Evolutionary conservation across 1,139 yeast species (phyloP).

Genomic region (Kurtzmaniella quercitrusa): DNA sequence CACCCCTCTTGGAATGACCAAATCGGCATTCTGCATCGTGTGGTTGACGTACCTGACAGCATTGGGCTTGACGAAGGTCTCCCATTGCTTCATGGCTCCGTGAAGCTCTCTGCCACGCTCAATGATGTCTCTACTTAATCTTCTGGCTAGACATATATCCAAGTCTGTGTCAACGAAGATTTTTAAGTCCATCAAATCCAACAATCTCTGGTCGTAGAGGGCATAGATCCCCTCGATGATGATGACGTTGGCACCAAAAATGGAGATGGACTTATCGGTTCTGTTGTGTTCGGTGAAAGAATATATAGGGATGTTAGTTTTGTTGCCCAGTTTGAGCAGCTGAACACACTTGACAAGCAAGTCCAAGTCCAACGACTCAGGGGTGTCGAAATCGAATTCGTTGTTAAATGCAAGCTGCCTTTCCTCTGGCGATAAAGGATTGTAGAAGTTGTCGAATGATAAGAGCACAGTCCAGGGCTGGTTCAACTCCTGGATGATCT

Average conservation of each 20-base stretch:
- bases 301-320: slow-evolving; percentile 77
- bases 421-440: slow-evolving; percentile 61
- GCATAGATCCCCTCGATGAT: slow-evolving; percentile 91
- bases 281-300: slow-evolving; percentile 75
- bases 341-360: slow-evolving; percentile 58
- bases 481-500: slow-evolving; percentile 71
- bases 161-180: slow-evolving; percentile 91
- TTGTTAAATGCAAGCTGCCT: slow-evolving; percentile 56
- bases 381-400: slow-evolving; percentile 83
- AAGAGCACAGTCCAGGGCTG: slow-evolving; percentile 96
- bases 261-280: slow-evolving; percentile 61
- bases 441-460: slow-evolving; percentile 88
- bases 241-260: slow-evolving; percentile 94
- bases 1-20: slow-evolving; percentile 83
- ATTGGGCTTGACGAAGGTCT: slow-evolving; percentile 85
- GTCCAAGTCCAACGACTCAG: slow-evolving; percentile 78
- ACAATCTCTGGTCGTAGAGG: slow-evolving; percentile 62
- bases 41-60: slow-evolving; percentile 74
- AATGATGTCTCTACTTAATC: slow-evolving; percentile 81
- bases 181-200: slow-evolving; percentile 78
- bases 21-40: slow-evolving; percentile 77
- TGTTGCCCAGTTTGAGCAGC: slow-evolving; percentile 53
- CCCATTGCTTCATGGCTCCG: slow-evolving; percentile 89
- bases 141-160: slow-evolving; percentile 84
- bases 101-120: slow-evolving; percentile 79